phyloP scores from a whole-genome alignment of 192 early-diverging fungal species.

The Physocladia obscura region DNA sequence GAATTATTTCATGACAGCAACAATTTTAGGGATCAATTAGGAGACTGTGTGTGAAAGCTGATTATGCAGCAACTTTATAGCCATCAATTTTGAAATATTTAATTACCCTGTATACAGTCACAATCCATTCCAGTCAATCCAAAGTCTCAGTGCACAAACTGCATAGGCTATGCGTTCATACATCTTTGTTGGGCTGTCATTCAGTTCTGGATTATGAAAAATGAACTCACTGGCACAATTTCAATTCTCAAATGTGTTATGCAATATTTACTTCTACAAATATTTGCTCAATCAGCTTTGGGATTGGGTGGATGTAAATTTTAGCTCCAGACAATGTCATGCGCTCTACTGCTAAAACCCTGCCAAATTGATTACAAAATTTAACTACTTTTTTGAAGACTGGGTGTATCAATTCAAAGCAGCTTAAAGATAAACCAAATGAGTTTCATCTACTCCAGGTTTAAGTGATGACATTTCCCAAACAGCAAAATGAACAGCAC shows the following conservation, averaged over 20 bases:
- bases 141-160: not conserved
- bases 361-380: not conserved
- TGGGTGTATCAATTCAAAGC: not conserved
- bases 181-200: not conserved
- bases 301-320: not conserved
- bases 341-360: not conserved
- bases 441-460: not conserved
- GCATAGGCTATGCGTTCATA: not conserved
- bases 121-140: not conserved
- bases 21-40: no score
- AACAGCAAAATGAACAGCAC: not conserved
- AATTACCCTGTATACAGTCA: not conserved
- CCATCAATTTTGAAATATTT: not conserved
- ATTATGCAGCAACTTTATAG: not conserved
- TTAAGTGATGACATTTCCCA: not conserved
- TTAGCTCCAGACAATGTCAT: not conserved
- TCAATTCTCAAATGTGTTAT: not conserved
- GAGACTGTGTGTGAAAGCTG: no score
- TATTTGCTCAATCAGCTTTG: not conserved
- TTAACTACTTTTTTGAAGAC: not conserved
- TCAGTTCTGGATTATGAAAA: not conserved
- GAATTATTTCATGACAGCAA: not conserved
- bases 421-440: not conserved
- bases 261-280: not conserved
- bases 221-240: no score